Base-by-base conservation (phyloP, 2,329 filamentous ascomycete genomes). In the Penicillium carneum region DNA sequence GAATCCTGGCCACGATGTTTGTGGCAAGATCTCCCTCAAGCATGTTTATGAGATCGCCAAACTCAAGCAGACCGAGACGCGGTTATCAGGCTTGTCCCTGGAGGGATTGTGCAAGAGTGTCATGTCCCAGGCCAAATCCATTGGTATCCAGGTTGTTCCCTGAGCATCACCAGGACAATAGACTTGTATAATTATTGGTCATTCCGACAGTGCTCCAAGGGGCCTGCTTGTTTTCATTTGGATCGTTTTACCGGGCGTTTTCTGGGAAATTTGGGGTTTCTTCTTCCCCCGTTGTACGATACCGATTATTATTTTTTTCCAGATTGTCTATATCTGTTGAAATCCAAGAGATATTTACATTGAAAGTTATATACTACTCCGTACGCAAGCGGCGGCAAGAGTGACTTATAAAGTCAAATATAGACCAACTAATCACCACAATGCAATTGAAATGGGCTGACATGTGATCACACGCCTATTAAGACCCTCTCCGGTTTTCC, bases 31-130 rank as follows among this genome's bases (percentile, higher is more conserved):
- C 58, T 95, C 90, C 72, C 81, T 99, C 73, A 99, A 99, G 84
- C 95, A 99, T 80, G 83, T 99, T 23, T 98, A 93, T 80, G 94
- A 98, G 82, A 98, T 99, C 79, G 95, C 95, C 67, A 93, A 92
- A 84, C 96, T 99, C 74, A 99, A 99, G 85, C 90, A 92, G 69
- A 82, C 85, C 55, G 91, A 95, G 79, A 81, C 88, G 63, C 84
- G 91, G 61, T 79, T 94, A 64, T 92, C 90, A 2, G 91, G 90
- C 1, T 75, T 92, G 70, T 84, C 86, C 49, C 78, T 93, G 55
- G 84, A 92, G 75, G 88, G 89, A 0, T 73, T 94, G 31, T 92
- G 90, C 80, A 88, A 85, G 79, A 87, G 88, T 57, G 83, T 94
- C 63, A 91, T 94, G 68, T 88, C 83, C 68, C 89, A 91, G 78